Conservation (phyloP, 176 grass and related monocot species). For the Oryza nivara region DNA sequence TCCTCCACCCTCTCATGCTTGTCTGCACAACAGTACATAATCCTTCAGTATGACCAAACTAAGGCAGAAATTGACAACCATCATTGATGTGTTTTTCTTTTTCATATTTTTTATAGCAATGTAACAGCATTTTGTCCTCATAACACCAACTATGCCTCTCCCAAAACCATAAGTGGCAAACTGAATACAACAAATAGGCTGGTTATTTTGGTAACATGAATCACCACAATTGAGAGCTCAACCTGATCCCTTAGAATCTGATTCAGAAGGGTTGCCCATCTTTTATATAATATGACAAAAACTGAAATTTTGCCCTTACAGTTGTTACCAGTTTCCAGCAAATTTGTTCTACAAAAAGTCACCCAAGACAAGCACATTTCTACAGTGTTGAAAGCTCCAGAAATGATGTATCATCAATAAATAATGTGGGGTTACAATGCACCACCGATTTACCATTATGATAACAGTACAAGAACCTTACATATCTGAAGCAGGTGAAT, state of each 20-base stretch:
- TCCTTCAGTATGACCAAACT: neutral
- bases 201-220: neutral
- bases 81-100: neutral
- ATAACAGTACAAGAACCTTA: neutral
- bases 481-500: neutral
- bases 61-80: neutral
- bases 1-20: constrained; percentile 58
- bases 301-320: neutral
- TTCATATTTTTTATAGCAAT: neutral
- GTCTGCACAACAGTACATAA: constrained; percentile 42
- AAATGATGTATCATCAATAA: neutral
- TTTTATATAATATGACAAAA: neutral
- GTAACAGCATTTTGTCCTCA: neutral
- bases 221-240: constrained; percentile 8
- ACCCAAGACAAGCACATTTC: neutral
- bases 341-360: neutral
- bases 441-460: constrained; percentile 1
- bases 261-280: neutral
- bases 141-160: neutral
- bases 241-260: neutral
- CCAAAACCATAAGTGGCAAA: neutral
- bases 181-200: neutral
- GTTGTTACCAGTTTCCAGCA: neutral
- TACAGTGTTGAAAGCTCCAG: neutral
- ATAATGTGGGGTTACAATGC: neutral